Evolutionary conservation across 371 early-diverging fungal species (phyloP).

Genomic region (Ecytonucleospora hepatopenaei): DNA sequence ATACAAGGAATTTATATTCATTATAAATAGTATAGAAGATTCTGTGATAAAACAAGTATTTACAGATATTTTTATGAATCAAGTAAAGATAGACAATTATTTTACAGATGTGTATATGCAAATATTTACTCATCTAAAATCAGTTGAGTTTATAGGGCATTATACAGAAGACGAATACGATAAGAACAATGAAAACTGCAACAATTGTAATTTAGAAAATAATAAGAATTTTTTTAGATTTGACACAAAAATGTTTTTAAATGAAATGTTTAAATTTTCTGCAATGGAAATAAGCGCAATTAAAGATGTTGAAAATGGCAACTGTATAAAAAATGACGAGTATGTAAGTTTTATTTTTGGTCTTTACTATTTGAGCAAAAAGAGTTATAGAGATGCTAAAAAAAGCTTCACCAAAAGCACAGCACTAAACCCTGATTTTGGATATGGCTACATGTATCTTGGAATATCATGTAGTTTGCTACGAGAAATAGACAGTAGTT

Average conservation of each 20-base stretch:
- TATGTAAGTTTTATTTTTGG: constrained; percentile 21
- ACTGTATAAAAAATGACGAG: constrained; percentile 7
- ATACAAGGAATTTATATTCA: not conserved
- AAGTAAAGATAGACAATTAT: not conserved
- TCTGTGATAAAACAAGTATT: not conserved
- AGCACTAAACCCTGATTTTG: constrained; percentile 14
- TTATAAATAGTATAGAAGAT: not conserved
- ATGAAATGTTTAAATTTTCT: not conserved
- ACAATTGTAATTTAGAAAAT: too few relatives aligned
- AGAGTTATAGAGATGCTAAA: constrained; percentile 33
- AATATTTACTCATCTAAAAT: too few relatives aligned
- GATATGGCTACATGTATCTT: constrained; percentile 24
- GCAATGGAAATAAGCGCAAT: too few relatives aligned
- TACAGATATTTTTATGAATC: not conserved
- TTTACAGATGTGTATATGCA: not conserved
- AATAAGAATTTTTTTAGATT: too few relatives aligned
- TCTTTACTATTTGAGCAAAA: constrained; percentile 28
- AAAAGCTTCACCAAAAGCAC: constrained; percentile 23
- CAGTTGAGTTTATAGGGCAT: too few relatives aligned
- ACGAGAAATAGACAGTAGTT: constrained; percentile 31
- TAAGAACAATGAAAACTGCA: too few relatives aligned
- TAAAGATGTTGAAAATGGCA: not conserved
- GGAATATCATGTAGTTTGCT: constrained; percentile 34
- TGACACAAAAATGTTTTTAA: too few relatives aligned
- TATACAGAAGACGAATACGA: too few relatives aligned